Base-by-base conservation (phyloP, 2,329 filamentous ascomycete species). In the Diatrype stigma region DNA sequence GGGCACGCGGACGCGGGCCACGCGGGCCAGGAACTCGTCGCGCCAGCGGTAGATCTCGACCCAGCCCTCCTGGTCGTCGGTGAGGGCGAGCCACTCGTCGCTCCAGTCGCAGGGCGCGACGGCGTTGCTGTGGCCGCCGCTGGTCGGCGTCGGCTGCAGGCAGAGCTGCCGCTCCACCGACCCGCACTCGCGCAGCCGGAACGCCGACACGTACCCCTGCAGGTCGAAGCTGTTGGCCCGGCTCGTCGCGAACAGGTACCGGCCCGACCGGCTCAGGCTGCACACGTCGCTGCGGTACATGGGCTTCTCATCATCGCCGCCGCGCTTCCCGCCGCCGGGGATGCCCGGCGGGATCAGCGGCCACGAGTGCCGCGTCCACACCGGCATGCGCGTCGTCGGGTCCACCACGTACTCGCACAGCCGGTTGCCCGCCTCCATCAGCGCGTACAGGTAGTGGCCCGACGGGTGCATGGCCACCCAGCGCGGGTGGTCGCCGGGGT, bases 401-500 rank as follows among this genome's bases (percentile, higher is more conserved):
- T 94, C 87, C 69, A 96, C 84, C 57, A 88, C 79, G 70, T 94
- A 96, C 61, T 91, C 87, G 67, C 84, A 90, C 51, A 96, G 73
- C 47, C 86, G 78, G 73, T 96, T 96, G 49, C 90, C 89, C n/a
- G 85, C 86, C 71, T 96, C 90, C 88, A 94, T 95, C 60, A 96
- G 77, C 7, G 82, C 89, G 71, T 95, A 96, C 51, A 96, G 78
- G 69, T 90, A 91, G 51, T 84, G 80, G 19, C 89, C 89, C 1
- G 81, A 81, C 2, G 86, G 86, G 67, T 93, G 88, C 66, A 95
- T 86, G 60, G 89, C 89, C 14, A 95, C 88, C 90, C 90, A 96
- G 63, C 90, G 82, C 16, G 90, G 90, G 67, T 94, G 90, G 68
- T 96, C 90, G 54, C 78, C 78, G 2, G 80, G 71, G 44, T 79